Base-by-base conservation (phyloP, 164 flowering plant genomes). In the Magnolia changhungtana region DNA sequence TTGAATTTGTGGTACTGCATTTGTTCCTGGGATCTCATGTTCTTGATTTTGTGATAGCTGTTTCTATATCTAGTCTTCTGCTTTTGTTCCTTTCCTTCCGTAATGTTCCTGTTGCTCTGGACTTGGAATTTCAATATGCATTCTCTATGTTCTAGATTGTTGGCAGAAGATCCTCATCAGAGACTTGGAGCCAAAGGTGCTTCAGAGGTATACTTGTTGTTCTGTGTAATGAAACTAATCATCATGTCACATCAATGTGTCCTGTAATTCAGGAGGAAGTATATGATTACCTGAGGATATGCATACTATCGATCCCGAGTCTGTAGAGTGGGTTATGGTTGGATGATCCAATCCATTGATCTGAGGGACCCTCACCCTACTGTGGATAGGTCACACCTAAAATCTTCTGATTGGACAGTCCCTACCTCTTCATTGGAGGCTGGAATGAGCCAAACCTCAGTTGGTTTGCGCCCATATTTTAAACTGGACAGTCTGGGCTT, bases 181-280 rank as follows among this genome's bases (percentile, higher is more conserved):
- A 90, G 99, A 83, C 98, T 96, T 81, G 99, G 99, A 82, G 96
- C 98, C 58, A 85, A 86, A 74, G 99, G 98, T 73, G 98, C 99
- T 76, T 84, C 96, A 31, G 96, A 96, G 98, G 99, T 92, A 77
- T 78, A 61, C 20, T 75, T 79, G 27, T 11, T 7, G 23, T 64
- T 55, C 61, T 16, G 3, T 3, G 45, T 3, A 11, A 11, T 55
- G 61, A 55, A 55, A 55, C 18, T 16, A 11, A 11, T 3, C 61
- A 55, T 55, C 61, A 55, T 9, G 61, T 55, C 18, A 16, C 61
- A 8, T 55, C 61, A 16, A 3, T 55, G 61, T 9, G 16, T 55
- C 18, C 13, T 55, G 16, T 55, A 8, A 55, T 16, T 55, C 18
- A 16, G 61, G 61, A 55, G 18, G 61, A 37, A 55, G 18, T 55